These are phyloP conservation scores for Ulvella scutata DNA, from an alignment of 139 green algal genomes.

Conservation along the genomic window DNA sequence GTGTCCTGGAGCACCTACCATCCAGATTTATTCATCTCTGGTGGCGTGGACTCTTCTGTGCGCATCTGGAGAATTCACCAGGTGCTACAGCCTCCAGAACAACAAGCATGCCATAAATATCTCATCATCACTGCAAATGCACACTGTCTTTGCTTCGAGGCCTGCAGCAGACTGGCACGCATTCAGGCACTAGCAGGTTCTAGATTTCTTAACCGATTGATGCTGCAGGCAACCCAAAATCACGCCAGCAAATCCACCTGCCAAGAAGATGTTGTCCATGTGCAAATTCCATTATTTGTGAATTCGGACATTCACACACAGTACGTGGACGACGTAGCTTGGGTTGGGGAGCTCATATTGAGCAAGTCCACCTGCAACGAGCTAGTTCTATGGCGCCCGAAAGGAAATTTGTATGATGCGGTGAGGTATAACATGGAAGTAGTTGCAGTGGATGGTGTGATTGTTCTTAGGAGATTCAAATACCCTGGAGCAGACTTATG, in stretches of 20 bases:
- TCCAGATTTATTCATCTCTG: conserved; percentile 33
- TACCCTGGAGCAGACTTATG: conserved; percentile 34
- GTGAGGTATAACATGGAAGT: background rate
- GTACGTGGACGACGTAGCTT: conserved; percentile 73
- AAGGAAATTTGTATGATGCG: background rate
- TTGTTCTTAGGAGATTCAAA: conserved; percentile 26
- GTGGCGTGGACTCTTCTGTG: conserved; percentile 55
- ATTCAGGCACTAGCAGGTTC: background rate
- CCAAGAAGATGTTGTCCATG: background rate
- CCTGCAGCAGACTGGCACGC: background rate
- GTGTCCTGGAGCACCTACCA: background rate
- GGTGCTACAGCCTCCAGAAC: background rate
- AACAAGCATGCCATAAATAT: background rate
- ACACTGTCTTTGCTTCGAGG: background rate
- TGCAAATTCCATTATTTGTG: background rate
- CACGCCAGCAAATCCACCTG: background rate
- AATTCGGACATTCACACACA: conserved; percentile 39
- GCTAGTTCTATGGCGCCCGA: conserved; percentile 27
- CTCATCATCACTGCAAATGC: background rate
- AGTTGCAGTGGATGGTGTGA: background rate
- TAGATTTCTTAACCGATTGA: background rate
- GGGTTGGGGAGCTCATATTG: conserved; percentile 53
- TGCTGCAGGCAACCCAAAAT: background rate
- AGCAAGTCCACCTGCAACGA: conserved; percentile 44
- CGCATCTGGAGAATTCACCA: conserved; percentile 46